Evolutionary conservation across 2,329 filamentous ascomycete species (phyloP).

Genomic region (Polychaeton citri): DNA sequence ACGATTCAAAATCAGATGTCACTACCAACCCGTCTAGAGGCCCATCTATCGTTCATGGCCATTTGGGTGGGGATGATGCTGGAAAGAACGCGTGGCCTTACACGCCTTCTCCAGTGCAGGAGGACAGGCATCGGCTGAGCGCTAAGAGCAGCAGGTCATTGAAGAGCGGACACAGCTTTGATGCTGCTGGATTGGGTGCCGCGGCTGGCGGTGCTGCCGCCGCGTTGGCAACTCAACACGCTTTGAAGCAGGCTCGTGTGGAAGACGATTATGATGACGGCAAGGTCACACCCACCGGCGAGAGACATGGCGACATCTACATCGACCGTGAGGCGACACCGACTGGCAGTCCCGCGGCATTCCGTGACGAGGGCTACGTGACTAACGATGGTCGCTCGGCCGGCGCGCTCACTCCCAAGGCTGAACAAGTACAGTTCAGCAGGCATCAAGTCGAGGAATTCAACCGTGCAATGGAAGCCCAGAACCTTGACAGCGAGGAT

Average conservation of each 20-base stretch:
- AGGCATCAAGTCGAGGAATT: conserved; percentile 44
- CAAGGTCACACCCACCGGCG: conserved; percentile 28
- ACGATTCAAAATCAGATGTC: conserved; percentile 49
- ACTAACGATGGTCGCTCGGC: conserved; percentile 43
- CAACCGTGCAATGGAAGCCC: conserved; percentile 35
- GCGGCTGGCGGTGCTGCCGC: conserved; percentile 35
- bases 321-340: conserved; percentile 19
- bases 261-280: conserved; percentile 22
- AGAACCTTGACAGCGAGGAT: conserved; percentile 36
- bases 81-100: conserved; percentile 31
- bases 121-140: conserved; percentile 2
- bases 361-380: conserved; percentile 82
- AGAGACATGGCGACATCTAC: conserved; percentile 2
- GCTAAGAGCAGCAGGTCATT: background rate
- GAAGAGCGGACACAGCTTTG: background rate
- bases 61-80: conserved; percentile 47
- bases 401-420: conserved; percentile 33
- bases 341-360: conserved; percentile 44
- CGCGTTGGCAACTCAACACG: conserved; percentile 15
- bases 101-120: conserved; percentile 15
- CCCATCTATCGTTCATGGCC: conserved; percentile 60
- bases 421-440: conserved; percentile 28
- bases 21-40: conserved; percentile 54
- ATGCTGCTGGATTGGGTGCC: conserved; percentile 7
- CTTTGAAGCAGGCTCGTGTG: conserved; percentile 4